phyloP scores from a whole-genome alignment of 495 filamentous ascomycete genomes.

The Neurospora africana region DNA sequence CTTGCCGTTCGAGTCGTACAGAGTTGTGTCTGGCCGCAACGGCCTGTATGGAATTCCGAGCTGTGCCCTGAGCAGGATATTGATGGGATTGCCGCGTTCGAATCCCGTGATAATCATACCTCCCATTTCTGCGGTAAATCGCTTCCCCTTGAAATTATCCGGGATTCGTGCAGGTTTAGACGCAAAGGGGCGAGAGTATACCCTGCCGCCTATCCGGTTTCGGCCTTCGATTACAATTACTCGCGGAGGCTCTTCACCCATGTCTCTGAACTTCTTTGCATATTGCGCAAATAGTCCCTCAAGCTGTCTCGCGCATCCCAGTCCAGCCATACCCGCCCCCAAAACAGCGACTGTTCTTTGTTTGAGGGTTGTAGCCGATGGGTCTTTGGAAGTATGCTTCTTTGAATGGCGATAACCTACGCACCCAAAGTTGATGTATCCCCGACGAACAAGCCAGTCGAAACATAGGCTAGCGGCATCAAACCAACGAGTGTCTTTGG shows the following conservation, averaged over 20 bases:
- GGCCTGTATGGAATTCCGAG: constrained; percentile 77
- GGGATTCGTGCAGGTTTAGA: constrained; percentile 17
- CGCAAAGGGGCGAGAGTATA: constrained; percentile 80
- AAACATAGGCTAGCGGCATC: constrained; percentile 79
- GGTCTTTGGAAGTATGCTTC: constrained; percentile 13
- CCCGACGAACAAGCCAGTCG: constrained; percentile 81
- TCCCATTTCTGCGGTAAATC: constrained; percentile 88
- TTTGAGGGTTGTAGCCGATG: constrained; percentile 27
- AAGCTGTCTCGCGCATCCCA: constrained; percentile 86
- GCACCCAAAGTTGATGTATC: constrained; percentile 97
- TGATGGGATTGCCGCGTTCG: constrained; percentile 86
- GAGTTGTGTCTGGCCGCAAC: constrained; percentile 71
- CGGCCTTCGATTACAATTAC: constrained; percentile 83
- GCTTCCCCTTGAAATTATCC: constrained; percentile 38
- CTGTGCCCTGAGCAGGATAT: constrained; percentile 82
- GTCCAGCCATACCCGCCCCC: constrained; percentile 87
- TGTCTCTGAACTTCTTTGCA: constrained; percentile 47
- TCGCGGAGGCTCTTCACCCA: constrained; percentile 54
- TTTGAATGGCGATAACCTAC: constrained; percentile 44
- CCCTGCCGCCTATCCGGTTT: constrained; percentile 79
- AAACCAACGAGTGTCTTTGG: constrained; percentile 84
- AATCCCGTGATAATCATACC: constrained; percentile 97
- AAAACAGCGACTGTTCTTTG: constrained; percentile 70
- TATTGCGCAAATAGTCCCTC: constrained; percentile 75
- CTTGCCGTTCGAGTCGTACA: constrained; percentile 82